Percentiles rank a stretch among this genome's conserved stretches.
These are phyloP conservation scores for Malassezia caprae DNA, from an alignment of 1,284 basidiomycete species.

Conservation along the genomic window DNA sequence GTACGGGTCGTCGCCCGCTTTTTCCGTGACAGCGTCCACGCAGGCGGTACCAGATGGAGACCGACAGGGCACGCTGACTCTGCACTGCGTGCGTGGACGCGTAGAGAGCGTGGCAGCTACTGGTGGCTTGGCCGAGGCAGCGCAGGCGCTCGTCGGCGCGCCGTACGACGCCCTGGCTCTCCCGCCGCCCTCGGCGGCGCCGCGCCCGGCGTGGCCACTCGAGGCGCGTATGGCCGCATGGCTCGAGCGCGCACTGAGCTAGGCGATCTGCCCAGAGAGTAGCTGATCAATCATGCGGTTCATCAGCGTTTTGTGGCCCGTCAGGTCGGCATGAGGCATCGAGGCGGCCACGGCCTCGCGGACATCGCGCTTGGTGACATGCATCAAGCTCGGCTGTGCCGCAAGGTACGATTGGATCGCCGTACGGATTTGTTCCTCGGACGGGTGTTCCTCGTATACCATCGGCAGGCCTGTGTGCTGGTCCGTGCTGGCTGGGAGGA, in stretches of 20 bases:
- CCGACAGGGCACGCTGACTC: background rate
- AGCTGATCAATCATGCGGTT: conserved; percentile 44
- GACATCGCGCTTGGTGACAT: conserved; percentile 43
- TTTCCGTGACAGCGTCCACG: conserved; percentile 46
- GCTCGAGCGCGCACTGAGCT: conserved; percentile 4
- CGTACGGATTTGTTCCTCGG: conserved; percentile 35
- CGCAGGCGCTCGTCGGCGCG: conserved; percentile 1
- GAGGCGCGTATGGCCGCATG: background rate
- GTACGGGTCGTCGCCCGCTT: conserved; percentile 89
- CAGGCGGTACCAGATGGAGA: background rate
- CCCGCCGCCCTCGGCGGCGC: conserved; percentile 8
- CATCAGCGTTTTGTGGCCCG: conserved; percentile 31
- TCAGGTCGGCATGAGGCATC: conserved; percentile 43
- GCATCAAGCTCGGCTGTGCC: conserved; percentile 41
- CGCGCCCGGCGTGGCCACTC: background rate
- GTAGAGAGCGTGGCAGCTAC: background rate
- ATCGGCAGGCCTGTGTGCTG: conserved; percentile 1
- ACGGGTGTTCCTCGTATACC: conserved; percentile 3
- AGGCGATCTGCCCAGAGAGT: conserved; percentile 23
- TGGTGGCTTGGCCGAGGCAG: background rate
- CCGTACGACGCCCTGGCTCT: conserved; percentile 12
- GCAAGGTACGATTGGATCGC: conserved; percentile 38
- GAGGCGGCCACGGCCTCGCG: conserved; percentile 36
- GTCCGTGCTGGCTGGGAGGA: conserved; percentile 8
- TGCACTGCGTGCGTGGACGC: background rate